Percentiles rank a stretch among this genome's conserved stretches.
Evolutionary conservation across 148 eudicot genomes (phyloP).

Genomic region (Amaranthus hypochondriacus): DNA sequence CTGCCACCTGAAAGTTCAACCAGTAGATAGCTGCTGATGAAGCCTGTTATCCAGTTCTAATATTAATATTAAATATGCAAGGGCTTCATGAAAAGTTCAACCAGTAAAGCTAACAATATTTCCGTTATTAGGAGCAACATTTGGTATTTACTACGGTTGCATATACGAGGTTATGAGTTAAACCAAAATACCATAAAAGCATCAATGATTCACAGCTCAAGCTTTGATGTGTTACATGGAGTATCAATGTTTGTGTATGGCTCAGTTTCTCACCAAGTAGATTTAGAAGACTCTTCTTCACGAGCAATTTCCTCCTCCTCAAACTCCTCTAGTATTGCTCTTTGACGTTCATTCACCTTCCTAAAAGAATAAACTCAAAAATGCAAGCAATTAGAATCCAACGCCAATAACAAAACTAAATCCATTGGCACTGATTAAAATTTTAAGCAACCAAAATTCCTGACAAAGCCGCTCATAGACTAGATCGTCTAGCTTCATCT

Average conservation of each 20-base stretch:
- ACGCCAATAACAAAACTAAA: background rate
- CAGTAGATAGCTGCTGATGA: slow-evolving; percentile 99
- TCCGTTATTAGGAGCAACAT: background rate
- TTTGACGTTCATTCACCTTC: slow-evolving; percentile 75
- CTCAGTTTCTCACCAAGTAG: slow-evolving; percentile 68
- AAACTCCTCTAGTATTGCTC: slow-evolving; percentile 85
- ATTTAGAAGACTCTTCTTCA: slow-evolving; percentile 42
- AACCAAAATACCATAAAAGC: background rate
- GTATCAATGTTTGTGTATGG: slow-evolving; percentile 4
- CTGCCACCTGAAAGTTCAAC: slow-evolving; percentile 99
- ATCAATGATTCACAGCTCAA: background rate
- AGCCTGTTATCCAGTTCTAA: slow-evolving; percentile 87
- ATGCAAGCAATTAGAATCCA: slow-evolving; percentile 10
- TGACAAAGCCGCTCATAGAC: background rate
- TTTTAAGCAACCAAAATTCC: background rate
- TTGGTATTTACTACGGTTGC: background rate
- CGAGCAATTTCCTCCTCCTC: slow-evolving; percentile 66
- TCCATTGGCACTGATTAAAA: background rate
- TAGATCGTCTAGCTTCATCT: too few species aligned
- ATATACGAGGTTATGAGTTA: background rate
- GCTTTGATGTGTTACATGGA: slow-evolving; percentile 8
- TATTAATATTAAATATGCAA: slow-evolving; percentile 52
- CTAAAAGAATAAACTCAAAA: slow-evolving; percentile 32
- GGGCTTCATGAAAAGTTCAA: slow-evolving; percentile 5
- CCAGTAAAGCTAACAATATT: background rate